Evolutionary conservation across 2,329 filamentous ascomycete genomes (phyloP).

Genomic region (Aspergillus ochraceoroseus): DNA sequence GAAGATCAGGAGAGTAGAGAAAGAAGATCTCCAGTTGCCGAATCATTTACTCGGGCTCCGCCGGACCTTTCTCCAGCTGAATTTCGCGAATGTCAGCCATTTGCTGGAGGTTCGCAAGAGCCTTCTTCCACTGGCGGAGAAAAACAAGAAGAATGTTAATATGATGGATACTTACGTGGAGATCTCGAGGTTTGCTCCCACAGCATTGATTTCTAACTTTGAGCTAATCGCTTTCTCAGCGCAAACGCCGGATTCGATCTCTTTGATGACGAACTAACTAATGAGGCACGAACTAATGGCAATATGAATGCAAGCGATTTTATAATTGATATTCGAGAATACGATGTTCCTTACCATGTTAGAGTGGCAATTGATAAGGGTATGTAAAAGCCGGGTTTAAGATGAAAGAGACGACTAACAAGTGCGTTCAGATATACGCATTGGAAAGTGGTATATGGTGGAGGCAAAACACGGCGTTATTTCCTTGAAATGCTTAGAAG

Average conservation of each 20-base stretch:
- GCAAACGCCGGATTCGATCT: constrained; percentile 83
- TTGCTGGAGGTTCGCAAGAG: constrained; percentile 77
- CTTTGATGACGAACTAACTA: constrained; percentile 84
- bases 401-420: constrained; percentile 21
- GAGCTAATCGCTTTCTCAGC: constrained; percentile 44
- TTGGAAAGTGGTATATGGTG: constrained; percentile 95
- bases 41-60: constrained; percentile 92
- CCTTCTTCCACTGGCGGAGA: constrained; percentile 86
- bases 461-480: constrained; percentile 88
- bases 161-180: constrained; percentile 98
- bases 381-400: constrained; percentile 29
- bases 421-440: constrained; percentile 67
- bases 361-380: constrained; percentile 94
- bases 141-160: constrained; percentile 92
- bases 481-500: constrained; percentile 77
- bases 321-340: constrained; percentile 97
- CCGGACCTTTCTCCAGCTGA: constrained; percentile 79
- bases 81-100: constrained; percentile 82
- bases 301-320: constrained; percentile 91
- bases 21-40: constrained; percentile 90
- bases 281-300: constrained; percentile 72
- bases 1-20: constrained; percentile 69
- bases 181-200: constrained; percentile 64
- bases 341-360: constrained; percentile 98
- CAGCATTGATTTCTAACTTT: neutral